Evolutionary conservation across 768 basidiomycete species (phyloP), one percentile per base, ranked within the genome.

Genomic region (Lactifluus volemus): DNA sequence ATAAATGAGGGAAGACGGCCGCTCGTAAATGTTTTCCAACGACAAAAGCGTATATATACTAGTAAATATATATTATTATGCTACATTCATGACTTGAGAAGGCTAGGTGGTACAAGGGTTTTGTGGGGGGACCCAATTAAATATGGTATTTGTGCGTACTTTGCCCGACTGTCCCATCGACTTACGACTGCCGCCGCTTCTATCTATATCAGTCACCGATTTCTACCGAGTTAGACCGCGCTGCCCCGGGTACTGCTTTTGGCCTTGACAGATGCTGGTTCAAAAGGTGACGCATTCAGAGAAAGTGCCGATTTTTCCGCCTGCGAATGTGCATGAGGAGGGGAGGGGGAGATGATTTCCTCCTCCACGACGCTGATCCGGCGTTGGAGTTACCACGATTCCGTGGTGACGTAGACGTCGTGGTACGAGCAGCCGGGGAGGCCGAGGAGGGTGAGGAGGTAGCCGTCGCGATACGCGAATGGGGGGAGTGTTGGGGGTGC

Each of bases 241-340:
- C 38, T 11, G 34, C 14, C n/a, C 45, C 55, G 9, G 17, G 55
- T 21, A 12, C 21, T 45, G 15, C 21, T 49, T 17, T 64, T 64
- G 45, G 58, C 54, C n/a, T 64, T 64, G 25, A 51, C 69, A 25
- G 63, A 70, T 2, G 70, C 73, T 2, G 81, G 82, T 65, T 84
- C 82, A 56, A 84, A 84, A 15, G 81, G 78, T 4, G 77, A 74
- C 2, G 82, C 83, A 42, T 76, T 78, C 60, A 78, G 77, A 10
- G 82, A 83, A n/a, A 83, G 68, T 12, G 71, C 78, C 8, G 79
- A 80, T 3, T 47, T 63, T 42, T 56, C 61, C 30, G 52, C 49
- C 8, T 44, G 65, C 8, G 25, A 44, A 58, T 44, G 61, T 6
- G 36, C 56, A 29, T 59, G 61, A 32, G 58, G 61, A 41, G 63